Conservation (phyloP, 2,329 filamentous ascomycete genomes). For the Fusarium sambucinum region DNA sequence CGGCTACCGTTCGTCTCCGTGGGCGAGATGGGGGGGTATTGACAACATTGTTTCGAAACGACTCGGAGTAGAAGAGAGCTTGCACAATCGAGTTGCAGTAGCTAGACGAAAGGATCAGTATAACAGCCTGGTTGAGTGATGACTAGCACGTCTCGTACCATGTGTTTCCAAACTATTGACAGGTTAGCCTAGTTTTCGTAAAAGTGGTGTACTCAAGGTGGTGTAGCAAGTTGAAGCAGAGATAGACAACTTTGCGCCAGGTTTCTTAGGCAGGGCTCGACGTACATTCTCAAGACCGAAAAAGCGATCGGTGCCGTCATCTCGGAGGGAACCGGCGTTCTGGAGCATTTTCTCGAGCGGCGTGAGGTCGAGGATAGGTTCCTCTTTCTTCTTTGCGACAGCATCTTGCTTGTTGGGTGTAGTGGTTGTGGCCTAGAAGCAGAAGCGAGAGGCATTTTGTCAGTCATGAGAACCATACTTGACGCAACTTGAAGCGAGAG, state of each 20-base stretch:
- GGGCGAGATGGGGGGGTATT: slow-evolving; percentile 84
- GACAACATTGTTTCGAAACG: slow-evolving; percentile 93
- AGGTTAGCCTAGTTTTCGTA: slow-evolving; percentile 52
- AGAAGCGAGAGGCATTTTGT: slow-evolving; percentile 49
- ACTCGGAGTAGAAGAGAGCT: slow-evolving; percentile 93
- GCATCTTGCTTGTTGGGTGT: slow-evolving; percentile 59
- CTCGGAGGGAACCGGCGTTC: slow-evolving; percentile 82
- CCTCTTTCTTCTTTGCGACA: slow-evolving; percentile 67
- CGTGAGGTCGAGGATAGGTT: slow-evolving; percentile 68
- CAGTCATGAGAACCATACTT: slow-evolving; percentile 45
- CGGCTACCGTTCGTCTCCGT: slow-evolving; percentile 73
- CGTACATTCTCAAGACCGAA: slow-evolving; percentile 98
- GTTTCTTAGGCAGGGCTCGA: slow-evolving; percentile 40
- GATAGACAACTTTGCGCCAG: slow-evolving; percentile 5
- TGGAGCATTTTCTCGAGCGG: slow-evolving; percentile 81
- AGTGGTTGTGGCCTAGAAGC: slow-evolving; percentile 58
- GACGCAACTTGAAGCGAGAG: slow-evolving; percentile 29
- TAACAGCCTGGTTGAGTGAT: not conserved
- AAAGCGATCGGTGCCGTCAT: slow-evolving; percentile 96
- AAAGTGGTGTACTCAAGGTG: slow-evolving; percentile 4
- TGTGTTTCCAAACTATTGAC: slow-evolving; percentile 89
- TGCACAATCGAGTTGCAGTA: slow-evolving; percentile 99
- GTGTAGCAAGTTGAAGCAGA: slow-evolving; percentile 1
- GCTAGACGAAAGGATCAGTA: slow-evolving; percentile 62
- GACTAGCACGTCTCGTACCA: slow-evolving; percentile 72